phyloP scores from a whole-genome alignment of 1,284 basidiomycete genomes.

The Polyporus tsugae region DNA sequence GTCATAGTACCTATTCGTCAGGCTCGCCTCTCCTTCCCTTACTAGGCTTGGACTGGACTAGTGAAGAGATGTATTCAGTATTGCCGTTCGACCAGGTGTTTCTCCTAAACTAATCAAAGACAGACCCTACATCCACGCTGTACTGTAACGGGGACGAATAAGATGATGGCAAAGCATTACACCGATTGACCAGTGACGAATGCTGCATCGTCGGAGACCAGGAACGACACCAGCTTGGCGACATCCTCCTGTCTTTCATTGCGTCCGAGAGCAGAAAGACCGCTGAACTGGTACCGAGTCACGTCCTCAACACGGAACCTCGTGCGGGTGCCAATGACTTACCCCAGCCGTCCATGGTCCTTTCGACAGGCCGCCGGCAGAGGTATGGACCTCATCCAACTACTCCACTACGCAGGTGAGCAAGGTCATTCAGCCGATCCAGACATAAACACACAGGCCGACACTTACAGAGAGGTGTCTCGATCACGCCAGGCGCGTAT shows the following conservation, averaged over 20 bases:
- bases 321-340: conserved; percentile 20
- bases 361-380: too few species aligned
- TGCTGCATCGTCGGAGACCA: conserved; percentile 43
- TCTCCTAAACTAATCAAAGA: conserved; percentile 19
- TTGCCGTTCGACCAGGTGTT: neutral
- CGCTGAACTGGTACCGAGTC: conserved; percentile 12
- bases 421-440: too few species aligned
- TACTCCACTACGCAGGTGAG: too few species aligned
- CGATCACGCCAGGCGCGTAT: too few species aligned
- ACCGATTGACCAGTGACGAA: conserved; percentile 46
- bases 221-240: conserved; percentile 47
- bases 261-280: conserved; percentile 26
- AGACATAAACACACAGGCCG: too few species aligned
- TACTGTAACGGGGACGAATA: conserved; percentile 14
- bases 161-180: neutral
- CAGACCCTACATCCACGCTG: conserved; percentile 27
- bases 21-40: too few species aligned
- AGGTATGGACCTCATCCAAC: too few species aligned
- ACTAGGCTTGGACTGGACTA: too few species aligned
- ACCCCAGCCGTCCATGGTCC: conserved; percentile 55
- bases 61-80: too few species aligned
- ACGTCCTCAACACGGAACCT: neutral
- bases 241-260: conserved; percentile 44
- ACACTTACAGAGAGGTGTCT: too few species aligned
- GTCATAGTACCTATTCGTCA: too few species aligned